phyloP scores from a whole-genome alignment of 2,329 filamentous ascomycete species.

The Botrytis deweyae region DNA sequence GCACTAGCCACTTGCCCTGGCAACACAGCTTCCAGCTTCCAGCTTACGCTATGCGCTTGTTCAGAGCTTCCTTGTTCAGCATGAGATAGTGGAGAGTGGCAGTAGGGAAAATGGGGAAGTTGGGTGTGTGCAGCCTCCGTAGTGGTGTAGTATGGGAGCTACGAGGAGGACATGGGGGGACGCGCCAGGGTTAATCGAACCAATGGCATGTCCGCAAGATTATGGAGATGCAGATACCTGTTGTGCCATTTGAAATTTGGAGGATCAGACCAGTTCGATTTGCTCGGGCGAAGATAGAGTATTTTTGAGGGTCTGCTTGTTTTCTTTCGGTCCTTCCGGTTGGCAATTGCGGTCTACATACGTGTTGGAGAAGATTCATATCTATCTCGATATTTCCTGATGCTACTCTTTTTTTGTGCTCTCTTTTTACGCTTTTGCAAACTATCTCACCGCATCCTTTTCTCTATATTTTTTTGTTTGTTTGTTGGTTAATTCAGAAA shows the following conservation, averaged over 20 bases:
- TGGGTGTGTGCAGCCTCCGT: neutral
- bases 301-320: conserved; percentile 4
- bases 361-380: conserved; percentile 4
- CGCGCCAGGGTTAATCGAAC: neutral
- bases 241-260: conserved; percentile 12
- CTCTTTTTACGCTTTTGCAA: conserved; percentile 9
- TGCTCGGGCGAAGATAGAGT: neutral
- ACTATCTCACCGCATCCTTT: neutral
- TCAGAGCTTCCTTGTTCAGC: neutral
- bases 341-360: neutral
- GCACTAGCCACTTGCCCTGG: neutral
- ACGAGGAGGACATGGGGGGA: neutral
- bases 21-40: neutral
- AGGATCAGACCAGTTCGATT: conserved; percentile 5
- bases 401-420: neutral
- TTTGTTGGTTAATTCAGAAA: neutral
- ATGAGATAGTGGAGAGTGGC: neutral
- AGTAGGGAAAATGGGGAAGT: neutral
- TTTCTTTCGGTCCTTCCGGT: neutral
- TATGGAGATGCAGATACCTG: conserved; percentile 6
- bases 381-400: neutral
- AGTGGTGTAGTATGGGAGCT: neutral
- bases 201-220: neutral
- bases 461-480: neutral
- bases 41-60: conserved; percentile 12